Evolutionary conservation across 139 green algal species (phyloP).

Genomic region (Ostreobium quekettii): DNA sequence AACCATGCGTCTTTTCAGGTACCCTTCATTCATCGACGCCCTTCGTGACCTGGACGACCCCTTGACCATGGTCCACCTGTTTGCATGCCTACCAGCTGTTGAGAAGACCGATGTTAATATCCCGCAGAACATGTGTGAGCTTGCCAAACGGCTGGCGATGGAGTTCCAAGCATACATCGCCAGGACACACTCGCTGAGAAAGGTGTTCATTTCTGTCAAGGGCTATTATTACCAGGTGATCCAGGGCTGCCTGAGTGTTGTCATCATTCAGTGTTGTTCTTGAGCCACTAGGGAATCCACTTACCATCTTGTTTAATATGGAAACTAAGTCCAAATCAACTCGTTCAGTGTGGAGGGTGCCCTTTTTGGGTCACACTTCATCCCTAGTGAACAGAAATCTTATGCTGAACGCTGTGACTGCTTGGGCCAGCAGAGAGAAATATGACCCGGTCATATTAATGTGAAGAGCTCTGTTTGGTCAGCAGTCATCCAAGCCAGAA

Average conservation of each 20-base stretch:
- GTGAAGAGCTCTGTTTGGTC: no score
- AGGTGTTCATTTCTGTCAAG: conserved; percentile 94
- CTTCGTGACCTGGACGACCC: conserved; percentile 96
- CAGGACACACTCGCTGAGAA: conserved; percentile 68
- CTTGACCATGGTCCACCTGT: conserved; percentile 92
- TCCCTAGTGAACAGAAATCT: no score
- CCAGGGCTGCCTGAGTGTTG: no score
- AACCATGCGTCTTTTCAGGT: conserved; percentile 57
- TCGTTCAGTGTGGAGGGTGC: no score
- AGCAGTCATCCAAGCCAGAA: no score
- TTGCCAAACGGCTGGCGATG: conserved; percentile 47
- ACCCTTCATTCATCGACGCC: conserved; percentile 95
- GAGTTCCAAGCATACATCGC: conserved; percentile 94
- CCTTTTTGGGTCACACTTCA: no score
- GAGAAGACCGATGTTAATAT: not conserved
- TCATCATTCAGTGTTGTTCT: not conserved
- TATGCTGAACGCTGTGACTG: no score
- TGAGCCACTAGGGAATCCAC: no score
- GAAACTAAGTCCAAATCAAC: no score
- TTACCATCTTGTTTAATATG: no score
- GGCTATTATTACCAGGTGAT: conserved; percentile 88
- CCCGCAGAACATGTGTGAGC: not conserved
- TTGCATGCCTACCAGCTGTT: conserved; percentile 74
- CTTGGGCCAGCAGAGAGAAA: no score
- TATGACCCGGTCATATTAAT: no score